A percentile compares a stretch with the other conserved stretches of the same genome.
Conservation (phyloP, 495 filamentous ascomycete genomes). For the Penicillium subrubescens region DNA sequence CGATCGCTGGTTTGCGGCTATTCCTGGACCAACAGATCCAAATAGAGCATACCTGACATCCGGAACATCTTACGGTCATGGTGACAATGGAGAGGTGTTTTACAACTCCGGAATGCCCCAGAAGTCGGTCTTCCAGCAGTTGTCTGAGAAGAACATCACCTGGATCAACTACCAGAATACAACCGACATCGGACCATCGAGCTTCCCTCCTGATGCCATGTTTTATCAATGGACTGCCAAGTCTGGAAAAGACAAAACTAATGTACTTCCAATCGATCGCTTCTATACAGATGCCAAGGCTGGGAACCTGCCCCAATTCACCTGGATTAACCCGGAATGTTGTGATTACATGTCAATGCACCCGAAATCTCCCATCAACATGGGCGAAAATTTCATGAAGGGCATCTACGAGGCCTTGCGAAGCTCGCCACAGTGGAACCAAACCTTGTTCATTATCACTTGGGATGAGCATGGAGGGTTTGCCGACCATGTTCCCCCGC, state of each 20-base stretch:
- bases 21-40: constrained; percentile 52
- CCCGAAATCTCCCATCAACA: constrained; percentile 47
- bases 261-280: constrained; percentile 35
- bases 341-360: constrained; percentile 54
- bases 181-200: constrained; percentile 25
- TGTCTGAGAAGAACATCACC: constrained; percentile 42
- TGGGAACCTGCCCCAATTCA: constrained; percentile 47
- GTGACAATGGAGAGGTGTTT: constrained; percentile 45
- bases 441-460: constrained; percentile 52
- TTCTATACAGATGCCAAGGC: constrained; percentile 43
- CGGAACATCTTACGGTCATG: constrained; percentile 49
- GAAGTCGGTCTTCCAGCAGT: constrained; percentile 51
- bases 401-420: constrained; percentile 53
- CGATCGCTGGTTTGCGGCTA: constrained; percentile 49
- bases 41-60: constrained; percentile 52
- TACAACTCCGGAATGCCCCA: constrained; percentile 43
- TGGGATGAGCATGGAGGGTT: constrained; percentile 56
- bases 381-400: constrained; percentile 54
- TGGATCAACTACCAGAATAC: constrained; percentile 57
- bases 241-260: constrained; percentile 33
- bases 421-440: constrained; percentile 49
- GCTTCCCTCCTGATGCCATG: constrained; percentile 38
- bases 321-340: constrained; percentile 57
- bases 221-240: constrained; percentile 46
- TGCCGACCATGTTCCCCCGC: constrained; percentile 51